Conservation (phyloP, 495 filamentous ascomycete genomes). For the Aspergillus asperescens region DNA sequence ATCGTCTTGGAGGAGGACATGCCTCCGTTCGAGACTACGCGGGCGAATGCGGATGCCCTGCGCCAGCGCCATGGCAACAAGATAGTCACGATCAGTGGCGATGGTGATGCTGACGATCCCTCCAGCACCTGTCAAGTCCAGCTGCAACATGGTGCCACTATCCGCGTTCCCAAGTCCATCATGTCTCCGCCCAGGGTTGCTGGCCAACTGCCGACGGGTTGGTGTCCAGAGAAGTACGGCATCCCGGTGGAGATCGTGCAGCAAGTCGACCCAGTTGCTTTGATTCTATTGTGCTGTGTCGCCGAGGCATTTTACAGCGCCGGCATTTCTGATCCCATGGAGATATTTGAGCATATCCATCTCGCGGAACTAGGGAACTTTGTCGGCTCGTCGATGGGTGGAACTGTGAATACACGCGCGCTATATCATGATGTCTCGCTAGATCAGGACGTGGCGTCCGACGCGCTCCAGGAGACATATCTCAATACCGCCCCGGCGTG, state of each 20-base stretch:
- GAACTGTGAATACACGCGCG: conserved; percentile 69
- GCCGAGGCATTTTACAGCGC: conserved; percentile 80
- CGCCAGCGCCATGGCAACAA: conserved; percentile 90
- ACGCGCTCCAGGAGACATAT: conserved; percentile 96
- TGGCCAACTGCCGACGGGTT: conserved; percentile 91
- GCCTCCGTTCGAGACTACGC: conserved; percentile 90
- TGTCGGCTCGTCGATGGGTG: conserved; percentile 83
- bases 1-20: conserved; percentile 91
- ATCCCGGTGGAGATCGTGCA: conserved; percentile 92
- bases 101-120: too few species aligned
- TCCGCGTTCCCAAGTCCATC: conserved; percentile 90
- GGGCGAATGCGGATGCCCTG: conserved; percentile 94
- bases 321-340: conserved; percentile 95
- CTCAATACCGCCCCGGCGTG: conserved; percentile 99
- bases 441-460: conserved; percentile 92
- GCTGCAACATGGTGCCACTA: conserved; percentile 82
- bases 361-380: conserved; percentile 96
- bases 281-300: conserved; percentile 86
- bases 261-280: conserved; percentile 90
- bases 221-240: conserved; percentile 89
- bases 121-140: conserved; percentile 87
- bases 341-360: conserved; percentile 98
- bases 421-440: conserved; percentile 97
- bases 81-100: conserved; percentile 83
- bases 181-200: conserved; percentile 92